Evolutionary conservation across 164 flowering plant genomes (phyloP), one percentile per base, ranked within the genome.

Genomic region (Vitis amurensis): DNA sequence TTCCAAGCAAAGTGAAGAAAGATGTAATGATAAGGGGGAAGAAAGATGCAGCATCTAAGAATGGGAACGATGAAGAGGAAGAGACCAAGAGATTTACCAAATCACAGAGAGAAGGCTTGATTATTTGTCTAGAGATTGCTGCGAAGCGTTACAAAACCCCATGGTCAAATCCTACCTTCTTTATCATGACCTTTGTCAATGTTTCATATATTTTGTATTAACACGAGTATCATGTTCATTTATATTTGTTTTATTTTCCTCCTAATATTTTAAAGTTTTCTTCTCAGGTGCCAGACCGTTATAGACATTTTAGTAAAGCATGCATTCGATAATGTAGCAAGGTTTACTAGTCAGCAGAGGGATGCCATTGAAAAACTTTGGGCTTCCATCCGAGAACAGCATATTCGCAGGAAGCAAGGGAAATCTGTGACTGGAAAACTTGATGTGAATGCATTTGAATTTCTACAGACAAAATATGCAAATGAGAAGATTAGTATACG

Each of bases 381-480:
- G 98, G 81, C 85, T 17, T 95, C 99, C 4, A 83, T 93, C 31
- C 75, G 86, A 27, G 98, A 93, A 63, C 98, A 93, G 63, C 94
- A 88, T 61, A 70, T 71, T 59, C 88, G 89, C 3, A 74, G 95
- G 68, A 95, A 89, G 80, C 97, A 95, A 73, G 99, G 99, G 67
- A 95, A 89, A 76, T 92, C 99, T 13, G 89, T 87, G 19, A 81
- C 88, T 0, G 98, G 99, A 61, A 95, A 93, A 78, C 97, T 95
- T 44, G 98, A 93, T 75, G 89, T 93, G 78, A 91, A 88, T 81
- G 99, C 73, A 49, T 95, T 93, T 71, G 99, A 95, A 71, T 82
- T 73, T 81, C 91, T 93, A 23, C 99, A 95, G 75, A 79, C 89
- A 52, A 93, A 93, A 71, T 93, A 95, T 76, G 83, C 98, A 14